phyloP scores from a whole-genome alignment of 805 yeast species.

The Teunomyces barrocoloradensis region DNA sequence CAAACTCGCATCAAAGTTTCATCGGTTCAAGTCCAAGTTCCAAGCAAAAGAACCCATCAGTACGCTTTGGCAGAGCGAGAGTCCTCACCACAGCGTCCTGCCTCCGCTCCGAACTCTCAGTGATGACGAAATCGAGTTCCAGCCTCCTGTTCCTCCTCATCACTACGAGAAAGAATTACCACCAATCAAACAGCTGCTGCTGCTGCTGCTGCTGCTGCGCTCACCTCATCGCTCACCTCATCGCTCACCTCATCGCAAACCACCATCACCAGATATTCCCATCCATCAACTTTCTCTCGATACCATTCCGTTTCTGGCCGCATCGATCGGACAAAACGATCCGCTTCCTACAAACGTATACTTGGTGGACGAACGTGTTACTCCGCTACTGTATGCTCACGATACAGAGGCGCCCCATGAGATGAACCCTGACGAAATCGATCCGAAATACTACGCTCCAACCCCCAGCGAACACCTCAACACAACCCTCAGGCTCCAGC shows the following conservation, averaged over 20 bases:
- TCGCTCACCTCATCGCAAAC: constrained; percentile 13
- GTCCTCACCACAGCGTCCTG: too few relatives aligned
- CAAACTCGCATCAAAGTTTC: constrained; percentile 26
- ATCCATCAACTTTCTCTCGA: constrained; percentile 2
- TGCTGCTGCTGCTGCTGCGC: too few relatives aligned
- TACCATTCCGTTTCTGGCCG: constrained; percentile 43
- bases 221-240: neutral
- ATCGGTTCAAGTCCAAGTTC: constrained; percentile 31
- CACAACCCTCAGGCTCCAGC: constrained; percentile 18
- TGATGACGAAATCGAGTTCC: constrained; percentile 8
- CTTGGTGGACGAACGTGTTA: constrained; percentile 33
- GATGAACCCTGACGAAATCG: constrained; percentile 80
- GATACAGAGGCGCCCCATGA: constrained; percentile 34
- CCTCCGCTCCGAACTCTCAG: constrained; percentile 10
- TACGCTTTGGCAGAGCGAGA: constrained; percentile 17
- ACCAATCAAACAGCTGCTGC: neutral
- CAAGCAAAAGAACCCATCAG: constrained; percentile 34
- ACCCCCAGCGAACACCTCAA: constrained; percentile 44
- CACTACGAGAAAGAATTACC: neutral
- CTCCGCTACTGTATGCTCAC: constrained; percentile 21
- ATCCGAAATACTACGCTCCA: constrained; percentile 62
- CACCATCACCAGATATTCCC: constrained; percentile 13
- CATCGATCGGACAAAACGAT: constrained; percentile 35
- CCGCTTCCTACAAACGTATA: constrained; percentile 35
- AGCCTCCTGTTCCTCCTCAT: constrained; percentile 26